Evolutionary conservation across 2,329 filamentous ascomycete species (phyloP).

Genomic region (Ophiostoma sp.): DNA sequence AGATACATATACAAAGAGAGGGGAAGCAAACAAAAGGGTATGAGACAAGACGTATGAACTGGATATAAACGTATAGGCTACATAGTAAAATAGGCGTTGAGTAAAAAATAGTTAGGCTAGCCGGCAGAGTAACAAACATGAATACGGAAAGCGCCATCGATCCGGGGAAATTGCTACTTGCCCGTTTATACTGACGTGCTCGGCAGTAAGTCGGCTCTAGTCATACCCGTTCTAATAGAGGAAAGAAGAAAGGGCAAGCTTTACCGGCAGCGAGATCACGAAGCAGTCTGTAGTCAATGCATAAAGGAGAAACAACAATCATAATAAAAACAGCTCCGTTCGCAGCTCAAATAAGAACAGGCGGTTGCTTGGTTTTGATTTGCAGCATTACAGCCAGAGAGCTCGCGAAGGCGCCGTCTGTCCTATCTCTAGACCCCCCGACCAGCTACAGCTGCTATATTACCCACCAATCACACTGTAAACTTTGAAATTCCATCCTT

Average conservation of each 20-base stretch:
- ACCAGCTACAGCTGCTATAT: neutral
- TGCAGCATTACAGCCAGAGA: neutral
- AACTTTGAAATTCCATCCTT: neutral
- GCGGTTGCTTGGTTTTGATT: neutral
- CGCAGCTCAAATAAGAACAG: too few relatives aligned
- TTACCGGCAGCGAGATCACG: neutral
- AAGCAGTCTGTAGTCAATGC: neutral
- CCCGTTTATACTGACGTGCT: neutral
- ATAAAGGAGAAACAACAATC: neutral
- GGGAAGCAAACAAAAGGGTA: neutral
- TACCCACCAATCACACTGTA: slow-evolving; percentile 2
- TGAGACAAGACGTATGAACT: neutral
- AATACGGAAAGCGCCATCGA: neutral
- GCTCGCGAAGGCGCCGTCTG: neutral
- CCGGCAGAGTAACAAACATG: neutral
- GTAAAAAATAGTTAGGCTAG: neutral
- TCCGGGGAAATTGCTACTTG: neutral
- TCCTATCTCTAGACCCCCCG: neutral
- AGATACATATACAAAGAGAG: neutral
- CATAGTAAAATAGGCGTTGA: neutral
- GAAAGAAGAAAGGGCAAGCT: neutral
- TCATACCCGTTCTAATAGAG: neutral
- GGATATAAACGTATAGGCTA: neutral
- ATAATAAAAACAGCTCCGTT: neutral
- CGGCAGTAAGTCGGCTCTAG: neutral